Percentiles rank a stretch among this genome's conserved stretches.
Evolutionary conservation across 192 early-diverging fungal species (phyloP).

Genomic region (Coemansia umbellata): DNA sequence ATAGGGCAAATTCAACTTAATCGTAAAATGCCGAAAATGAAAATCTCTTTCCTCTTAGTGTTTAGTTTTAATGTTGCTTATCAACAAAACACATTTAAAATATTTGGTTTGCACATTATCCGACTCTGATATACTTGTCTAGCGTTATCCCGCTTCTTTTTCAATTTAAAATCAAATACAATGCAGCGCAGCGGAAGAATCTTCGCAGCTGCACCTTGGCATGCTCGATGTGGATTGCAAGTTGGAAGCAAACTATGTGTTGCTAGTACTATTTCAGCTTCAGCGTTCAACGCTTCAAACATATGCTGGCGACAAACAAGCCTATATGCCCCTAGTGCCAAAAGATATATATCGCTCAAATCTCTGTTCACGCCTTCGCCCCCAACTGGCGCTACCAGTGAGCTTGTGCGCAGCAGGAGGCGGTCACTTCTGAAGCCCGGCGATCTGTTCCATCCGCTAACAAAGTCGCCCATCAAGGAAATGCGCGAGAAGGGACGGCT

Average conservation of each 20-base stretch:
- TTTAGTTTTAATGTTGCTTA: no score
- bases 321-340: background rate
- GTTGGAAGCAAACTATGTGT: no score
- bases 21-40: no score
- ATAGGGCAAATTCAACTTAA: no score
- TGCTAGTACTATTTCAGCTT: no score
- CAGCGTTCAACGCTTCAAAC: no score
- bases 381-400: constrained; percentile 5
- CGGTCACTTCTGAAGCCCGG: constrained; percentile 34
- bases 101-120: no score
- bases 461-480: constrained; percentile 63
- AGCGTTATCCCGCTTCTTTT: no score
- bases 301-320: background rate
- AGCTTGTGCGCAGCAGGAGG: constrained; percentile 5
- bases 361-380: constrained; percentile 46
- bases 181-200: background rate
- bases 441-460: constrained; percentile 67
- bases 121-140: no score
- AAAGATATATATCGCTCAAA: constrained; percentile 35
- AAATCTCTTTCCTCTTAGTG: no score
- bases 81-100: no score
- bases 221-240: background rate
- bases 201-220: background rate
- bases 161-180: no score
- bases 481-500: constrained; percentile 61